Base-by-base conservation (phyloP, 106 monocot species). In the Narthecium ossifragum region DNA sequence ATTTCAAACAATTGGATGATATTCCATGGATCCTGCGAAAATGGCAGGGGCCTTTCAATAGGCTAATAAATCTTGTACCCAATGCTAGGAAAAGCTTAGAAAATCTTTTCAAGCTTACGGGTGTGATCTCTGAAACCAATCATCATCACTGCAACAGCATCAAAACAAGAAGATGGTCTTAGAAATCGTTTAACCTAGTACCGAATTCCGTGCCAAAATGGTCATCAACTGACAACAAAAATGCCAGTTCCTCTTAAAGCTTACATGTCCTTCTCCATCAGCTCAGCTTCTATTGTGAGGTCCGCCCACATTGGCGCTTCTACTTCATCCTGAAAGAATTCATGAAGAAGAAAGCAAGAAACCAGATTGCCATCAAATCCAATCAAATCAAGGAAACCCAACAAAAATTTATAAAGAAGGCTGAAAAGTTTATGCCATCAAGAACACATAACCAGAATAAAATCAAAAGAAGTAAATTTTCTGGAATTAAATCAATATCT, bases 271-370 rank as follows among this genome's bases (percentile, higher is more conserved):
- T 66, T 3, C 9, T 10, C 28, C 54, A 53, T 40, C 31, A 14
- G 26, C 33, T 38, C 10, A 36, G 52, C 39, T 55, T 66, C 66
- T 18, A 55, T 2, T 12, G 53, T 32, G 9, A 66, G 66, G 29
- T 66, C 66, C 13, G 15, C 66, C 66, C 66, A 66, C 66, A 66
- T 66, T 20, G 66, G 66, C 11, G 66, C 66, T 66, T 66, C 66
- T 8, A 66, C 55, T 45, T 55, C 55, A 31, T 66, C 66, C 66
- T 66, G 55, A 26, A 39, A 52, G 11, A 11, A 49, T 34, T 30
- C 15, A 51, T n/a, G 5, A 50, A 31, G 2, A 0, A 48, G 13
- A 34, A 34, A 51, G 7, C 6, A 46, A n/a, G 17, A 8, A 46
- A 3, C 45, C 45, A 3, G 3, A 8, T 8, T 46, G 7, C 17